Evolutionary conservation across 129 eudicot species (phyloP).

Genomic region (Dittrichia graveolens): DNA sequence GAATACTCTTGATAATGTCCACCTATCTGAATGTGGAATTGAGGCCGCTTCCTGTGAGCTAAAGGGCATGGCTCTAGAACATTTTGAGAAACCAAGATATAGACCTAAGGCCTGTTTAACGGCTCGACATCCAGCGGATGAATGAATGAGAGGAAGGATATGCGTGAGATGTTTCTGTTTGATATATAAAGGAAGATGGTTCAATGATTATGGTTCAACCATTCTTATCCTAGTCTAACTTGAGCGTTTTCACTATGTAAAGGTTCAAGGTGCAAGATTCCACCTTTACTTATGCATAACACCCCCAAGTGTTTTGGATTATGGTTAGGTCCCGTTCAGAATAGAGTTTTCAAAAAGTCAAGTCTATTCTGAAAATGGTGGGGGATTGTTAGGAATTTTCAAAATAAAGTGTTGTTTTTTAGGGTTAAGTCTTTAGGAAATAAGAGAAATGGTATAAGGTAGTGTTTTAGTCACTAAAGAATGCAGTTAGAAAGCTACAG

Average conservation of each 20-base stretch:
- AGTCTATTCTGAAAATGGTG: too few relatives aligned
- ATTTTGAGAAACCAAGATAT: not conserved
- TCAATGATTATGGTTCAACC: constrained; percentile 6
- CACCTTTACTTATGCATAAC: constrained; percentile 10
- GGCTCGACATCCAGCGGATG: not conserved
- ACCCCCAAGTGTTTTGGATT: too few relatives aligned
- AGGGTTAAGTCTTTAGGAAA: not conserved
- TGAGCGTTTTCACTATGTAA: constrained; percentile 4
- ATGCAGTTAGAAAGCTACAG: too few relatives aligned
- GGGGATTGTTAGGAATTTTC: not conserved
- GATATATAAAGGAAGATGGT: constrained; percentile 1
- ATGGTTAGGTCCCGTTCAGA: too few relatives aligned
- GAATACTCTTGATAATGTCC: not conserved
- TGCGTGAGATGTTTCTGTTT: too few relatives aligned
- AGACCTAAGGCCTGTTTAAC: not conserved
- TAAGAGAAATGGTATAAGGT: not conserved
- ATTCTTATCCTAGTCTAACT: constrained; percentile 5
- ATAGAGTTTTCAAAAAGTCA: too few relatives aligned
- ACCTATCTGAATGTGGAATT: not conserved
- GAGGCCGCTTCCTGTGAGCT: not conserved
- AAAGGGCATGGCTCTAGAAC: not conserved
- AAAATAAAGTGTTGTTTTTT: too few relatives aligned
- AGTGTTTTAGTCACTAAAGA: too few relatives aligned
- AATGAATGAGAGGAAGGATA: not conserved
- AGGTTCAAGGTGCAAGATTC: constrained; percentile 9